Evolutionary conservation across 768 basidiomycete species (phyloP), one percentile per base, ranked within the genome.

Genomic region (Trametes coccinea): DNA sequence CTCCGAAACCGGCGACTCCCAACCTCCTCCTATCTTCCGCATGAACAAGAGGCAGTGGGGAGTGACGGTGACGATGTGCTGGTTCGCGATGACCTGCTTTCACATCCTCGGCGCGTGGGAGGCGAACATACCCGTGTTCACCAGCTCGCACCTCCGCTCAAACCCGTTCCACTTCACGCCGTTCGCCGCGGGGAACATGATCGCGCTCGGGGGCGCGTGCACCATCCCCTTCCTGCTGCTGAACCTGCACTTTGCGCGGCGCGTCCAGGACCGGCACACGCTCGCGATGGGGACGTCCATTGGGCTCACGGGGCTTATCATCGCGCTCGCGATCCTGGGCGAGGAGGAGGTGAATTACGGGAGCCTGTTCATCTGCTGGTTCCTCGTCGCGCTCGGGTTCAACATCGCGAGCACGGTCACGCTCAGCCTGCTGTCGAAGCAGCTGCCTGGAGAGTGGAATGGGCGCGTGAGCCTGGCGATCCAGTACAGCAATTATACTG

Each of bases 351-450:
- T 85, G 17, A 76, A 72, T 29, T 86, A 83, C 60, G 80, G 76
- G 5, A 78, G 78, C 14, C 66, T 87, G 5, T 80, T 79, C 61
- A 69, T 70, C 5, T 75, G 73, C 60, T 81, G 85, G 85, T 81
- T 81, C 75, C 76, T 82, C 43, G 76, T 89, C 27, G 87, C 89
- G 29, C 77, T 89, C 4, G 88, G 89, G 1, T 90, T 89, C 77
- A 89, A 89, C 71, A 75, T 89, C 10, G 82, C 85, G n/a, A 86
- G 81, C 64, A 89, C 86, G 2, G 83, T 85, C 58, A 89, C 88
- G 34, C 74, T 89, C 62, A 85, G 84, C 59, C 70, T 88, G 57
- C 72, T 90, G 30, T 85, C 84, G 62, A 90, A 90, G 72, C 87
- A 87, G 70, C 77, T 89, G 33, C 87, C 88, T 1, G 77, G 79